Evolutionary conservation across 2,329 filamentous ascomycete species (phyloP), one percentile per base, ranked within the genome.

Genomic region (Scleromitrula shiraiana): DNA sequence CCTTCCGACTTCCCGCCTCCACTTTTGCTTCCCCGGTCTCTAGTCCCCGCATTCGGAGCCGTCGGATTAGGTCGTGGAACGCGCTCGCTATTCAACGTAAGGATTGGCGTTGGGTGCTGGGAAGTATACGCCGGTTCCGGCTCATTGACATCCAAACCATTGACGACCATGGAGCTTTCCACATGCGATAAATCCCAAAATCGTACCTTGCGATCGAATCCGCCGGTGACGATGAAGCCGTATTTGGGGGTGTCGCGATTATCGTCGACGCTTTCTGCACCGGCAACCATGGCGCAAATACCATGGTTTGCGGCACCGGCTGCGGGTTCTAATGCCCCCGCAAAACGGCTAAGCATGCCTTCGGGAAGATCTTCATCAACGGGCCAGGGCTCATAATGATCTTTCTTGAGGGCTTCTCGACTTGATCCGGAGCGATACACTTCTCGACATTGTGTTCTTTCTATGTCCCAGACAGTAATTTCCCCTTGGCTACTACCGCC

Each of bases 381-480:
- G 42, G 89, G 85, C 77, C 88, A 90, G 2, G 91, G 78, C 38
- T 90, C 84, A 63, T 94, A 94, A 20, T n/a, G n/a, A n/a, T n/a
- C n/a, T n/a, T 76, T 77, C 59, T 80, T 83, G 1, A 75, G 68
- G 0, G 69, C 70, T 50, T 84, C 76, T 67, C 80, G 77, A 43
- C 70, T 73, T 22, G 78, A 77, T 2, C 80, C 76, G 7, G 74
- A 64, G 64, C 88, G 82, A 64, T 95, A 95, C 1, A 96, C 83
- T 64, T 97, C 90, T 50, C 88, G 80, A 61, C 93, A 98, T 38
- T 85, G 77, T 7, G 82, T 80, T 68, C 91, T 94, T 63, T 97
- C 91, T 14, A 97, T 73, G 61, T 97, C 93, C 93, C 93, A 98
- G 1, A 95, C 85, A 0, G 88, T 94, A 26, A 98, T 80, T 63